These are phyloP conservation scores for Phytomonas sp. DNA, from an alignment of 208 protist species.

Conservation along the genomic window DNA sequence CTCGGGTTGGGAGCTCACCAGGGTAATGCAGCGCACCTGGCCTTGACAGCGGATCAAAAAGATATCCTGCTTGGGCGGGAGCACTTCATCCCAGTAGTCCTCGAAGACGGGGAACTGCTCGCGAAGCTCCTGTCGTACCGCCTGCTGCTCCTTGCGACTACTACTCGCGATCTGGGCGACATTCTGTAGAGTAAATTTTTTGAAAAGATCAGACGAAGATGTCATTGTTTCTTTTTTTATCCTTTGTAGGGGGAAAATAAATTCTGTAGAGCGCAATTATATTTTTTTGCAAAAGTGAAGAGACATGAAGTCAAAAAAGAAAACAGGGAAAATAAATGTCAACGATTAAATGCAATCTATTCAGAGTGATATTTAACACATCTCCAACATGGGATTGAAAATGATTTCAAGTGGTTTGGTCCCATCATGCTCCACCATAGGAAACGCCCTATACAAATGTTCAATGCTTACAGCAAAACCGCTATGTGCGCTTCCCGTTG, in stretches of 20 bases:
- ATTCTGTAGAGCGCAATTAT: neutral
- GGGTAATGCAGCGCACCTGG: constrained; percentile 88
- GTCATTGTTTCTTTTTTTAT: constrained; percentile 10
- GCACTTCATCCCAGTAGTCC: constrained; percentile 89
- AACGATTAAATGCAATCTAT: neutral
- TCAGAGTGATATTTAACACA: constrained; percentile 1
- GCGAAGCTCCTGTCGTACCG: constrained; percentile 77
- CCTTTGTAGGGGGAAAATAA: constrained; percentile 7
- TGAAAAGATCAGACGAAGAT: constrained; percentile 69
- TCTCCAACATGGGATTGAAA: neutral
- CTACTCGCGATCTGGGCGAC: constrained; percentile 84
- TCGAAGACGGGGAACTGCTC: constrained; percentile 82
- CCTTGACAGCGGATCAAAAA: constrained; percentile 91
- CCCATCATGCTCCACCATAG: neutral
- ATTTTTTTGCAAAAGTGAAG: constrained; percentile 3
- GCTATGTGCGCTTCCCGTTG: neutral
- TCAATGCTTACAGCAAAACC: constrained; percentile 1
- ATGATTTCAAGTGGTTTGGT: neutral
- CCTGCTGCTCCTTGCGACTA: constrained; percentile 83
- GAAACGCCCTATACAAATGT: neutral
- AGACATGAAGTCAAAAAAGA: neutral
- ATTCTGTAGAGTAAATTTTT: constrained; percentile 87
- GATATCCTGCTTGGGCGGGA: constrained; percentile 91
- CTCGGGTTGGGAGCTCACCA: constrained; percentile 87
- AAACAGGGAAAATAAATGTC: neutral